These are phyloP conservation scores for Rutstroemia sp. DNA, from an alignment of 2,329 filamentous ascomycete genomes.

Conservation along the genomic window DNA sequence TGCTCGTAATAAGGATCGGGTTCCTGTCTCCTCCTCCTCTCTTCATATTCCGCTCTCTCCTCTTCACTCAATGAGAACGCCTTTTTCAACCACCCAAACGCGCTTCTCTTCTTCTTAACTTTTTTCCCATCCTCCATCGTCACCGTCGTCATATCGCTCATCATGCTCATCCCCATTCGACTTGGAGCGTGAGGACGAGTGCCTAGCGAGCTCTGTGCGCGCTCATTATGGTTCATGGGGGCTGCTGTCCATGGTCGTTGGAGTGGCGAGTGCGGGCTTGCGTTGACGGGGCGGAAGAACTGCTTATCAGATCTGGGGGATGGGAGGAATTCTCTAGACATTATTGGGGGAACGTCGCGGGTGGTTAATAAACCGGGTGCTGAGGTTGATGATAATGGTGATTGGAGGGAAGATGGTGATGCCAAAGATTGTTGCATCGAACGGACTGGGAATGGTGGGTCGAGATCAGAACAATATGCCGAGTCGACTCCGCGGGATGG, in stretches of 20 bases:
- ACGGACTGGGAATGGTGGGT: slow-evolving; percentile 15
- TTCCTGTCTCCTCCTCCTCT: slow-evolving; percentile 33
- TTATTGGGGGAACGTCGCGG: slow-evolving; percentile 5
- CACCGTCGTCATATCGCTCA: slow-evolving; percentile 43
- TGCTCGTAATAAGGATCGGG: slow-evolving; percentile 13
- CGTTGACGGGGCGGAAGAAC: slow-evolving; percentile 54
- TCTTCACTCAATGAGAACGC: slow-evolving; percentile 59
- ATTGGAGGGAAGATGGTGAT: slow-evolving; percentile 9
- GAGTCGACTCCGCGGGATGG: slow-evolving; percentile 28
- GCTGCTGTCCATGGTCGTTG: slow-evolving; percentile 36
- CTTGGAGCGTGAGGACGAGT: slow-evolving; percentile 24
- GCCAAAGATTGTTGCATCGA: slow-evolving; percentile 8
- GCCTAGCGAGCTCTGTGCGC: slow-evolving; percentile 15
- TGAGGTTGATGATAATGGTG: slow-evolving; percentile 7
- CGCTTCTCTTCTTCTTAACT: slow-evolving; percentile 60
- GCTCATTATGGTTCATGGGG: slow-evolving; percentile 19
- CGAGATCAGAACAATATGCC: slow-evolving; percentile 28
- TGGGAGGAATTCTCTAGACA: slow-evolving; percentile 16
- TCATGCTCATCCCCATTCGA: slow-evolving; percentile 39
- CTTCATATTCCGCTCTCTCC: slow-evolving; percentile 52
- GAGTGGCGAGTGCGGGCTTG: slow-evolving; percentile 55
- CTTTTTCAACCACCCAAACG: slow-evolving; percentile 63
- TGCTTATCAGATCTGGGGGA: slow-evolving; percentile 45
- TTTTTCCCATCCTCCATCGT: slow-evolving; percentile 30
- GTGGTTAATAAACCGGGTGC: neutral